Evolutionary conservation across 2,329 filamentous ascomycete species (phyloP).

Genomic region (Fonsecaea pedrosoi): DNA sequence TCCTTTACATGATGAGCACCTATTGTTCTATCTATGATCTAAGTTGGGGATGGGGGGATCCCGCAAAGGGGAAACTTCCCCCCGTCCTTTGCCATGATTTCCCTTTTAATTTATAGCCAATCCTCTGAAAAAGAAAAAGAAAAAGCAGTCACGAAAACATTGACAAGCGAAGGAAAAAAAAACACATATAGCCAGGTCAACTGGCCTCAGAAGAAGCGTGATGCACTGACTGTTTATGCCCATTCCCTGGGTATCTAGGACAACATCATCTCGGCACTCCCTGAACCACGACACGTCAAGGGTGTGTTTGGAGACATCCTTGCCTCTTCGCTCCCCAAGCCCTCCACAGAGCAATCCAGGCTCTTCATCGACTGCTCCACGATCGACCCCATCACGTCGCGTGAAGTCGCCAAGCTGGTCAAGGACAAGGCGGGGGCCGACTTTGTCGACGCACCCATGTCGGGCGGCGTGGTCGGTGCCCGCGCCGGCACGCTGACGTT

Average conservation of each 20-base stretch:
- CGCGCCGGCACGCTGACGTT: constrained; percentile 88
- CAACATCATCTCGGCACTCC: constrained; percentile 85
- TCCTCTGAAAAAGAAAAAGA: constrained; percentile 65
- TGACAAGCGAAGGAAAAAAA: no score
- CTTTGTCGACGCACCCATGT: constrained; percentile 97
- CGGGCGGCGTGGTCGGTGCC: constrained; percentile 91
- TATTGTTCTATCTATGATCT: constrained; percentile 69
- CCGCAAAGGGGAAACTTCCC: constrained; percentile 40
- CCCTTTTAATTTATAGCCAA: constrained; percentile 68
- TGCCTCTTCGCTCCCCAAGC: constrained; percentile 60
- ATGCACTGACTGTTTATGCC: constrained; percentile 12
- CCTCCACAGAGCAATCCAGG: constrained; percentile 63
- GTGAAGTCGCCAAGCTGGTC: constrained; percentile 74
- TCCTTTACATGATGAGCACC: constrained; percentile 58
- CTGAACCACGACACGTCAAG: constrained; percentile 86
- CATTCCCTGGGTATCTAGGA: constrained; percentile 63
- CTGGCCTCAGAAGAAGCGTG: no score
- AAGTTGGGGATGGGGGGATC: constrained; percentile 66
- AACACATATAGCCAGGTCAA: no score
- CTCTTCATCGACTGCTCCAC: constrained; percentile 97
- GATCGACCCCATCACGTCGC: constrained; percentile 87
- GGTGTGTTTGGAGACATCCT: constrained; percentile 81
- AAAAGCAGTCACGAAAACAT: not conserved
- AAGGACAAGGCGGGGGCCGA: constrained; percentile 59
- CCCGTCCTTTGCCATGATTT: constrained; percentile 65